Conservation (phyloP, 345 rosid genomes). For the Lagerstroemia speciosa region DNA sequence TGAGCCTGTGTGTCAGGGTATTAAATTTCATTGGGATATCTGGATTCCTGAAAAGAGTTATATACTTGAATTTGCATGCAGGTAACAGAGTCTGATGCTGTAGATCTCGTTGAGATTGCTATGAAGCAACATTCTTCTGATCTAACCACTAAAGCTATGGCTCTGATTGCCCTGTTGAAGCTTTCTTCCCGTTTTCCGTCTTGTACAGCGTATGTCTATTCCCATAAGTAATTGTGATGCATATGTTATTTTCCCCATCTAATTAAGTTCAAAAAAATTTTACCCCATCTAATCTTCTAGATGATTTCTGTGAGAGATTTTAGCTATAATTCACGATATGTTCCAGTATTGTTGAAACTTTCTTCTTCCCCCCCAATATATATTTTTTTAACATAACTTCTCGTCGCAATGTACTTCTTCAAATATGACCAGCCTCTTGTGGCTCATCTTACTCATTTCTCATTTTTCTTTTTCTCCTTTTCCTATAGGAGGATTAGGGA, state of each 20-base stretch:
- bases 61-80: constrained; percentile 28
- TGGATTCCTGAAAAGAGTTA: constrained; percentile 2
- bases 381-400: neutral
- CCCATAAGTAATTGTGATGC: neutral
- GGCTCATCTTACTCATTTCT: neutral
- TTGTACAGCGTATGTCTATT: constrained; percentile 63
- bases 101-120: constrained; percentile 69
- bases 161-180: constrained; percentile 75
- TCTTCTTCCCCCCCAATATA: neutral
- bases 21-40: neutral
- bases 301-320: neutral
- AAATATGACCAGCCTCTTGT: neutral
- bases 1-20: neutral
- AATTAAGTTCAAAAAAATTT: too few relatives aligned
- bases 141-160: constrained; percentile 85
- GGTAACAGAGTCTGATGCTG: constrained; percentile 92
- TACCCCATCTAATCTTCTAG: neutral
- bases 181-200: constrained; percentile 94
- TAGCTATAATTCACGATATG: neutral
- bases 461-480: neutral
- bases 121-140: constrained; percentile 59
- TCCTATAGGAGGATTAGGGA: constrained; percentile 70
- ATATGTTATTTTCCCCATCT: neutral
- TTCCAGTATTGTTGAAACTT: neutral
- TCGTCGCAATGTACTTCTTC: neutral